A percentile compares a stretch with the other conserved stretches of the same genome.
Conservation (phyloP, 441 rosid genomes). For the Erodium chrysanthum region DNA sequence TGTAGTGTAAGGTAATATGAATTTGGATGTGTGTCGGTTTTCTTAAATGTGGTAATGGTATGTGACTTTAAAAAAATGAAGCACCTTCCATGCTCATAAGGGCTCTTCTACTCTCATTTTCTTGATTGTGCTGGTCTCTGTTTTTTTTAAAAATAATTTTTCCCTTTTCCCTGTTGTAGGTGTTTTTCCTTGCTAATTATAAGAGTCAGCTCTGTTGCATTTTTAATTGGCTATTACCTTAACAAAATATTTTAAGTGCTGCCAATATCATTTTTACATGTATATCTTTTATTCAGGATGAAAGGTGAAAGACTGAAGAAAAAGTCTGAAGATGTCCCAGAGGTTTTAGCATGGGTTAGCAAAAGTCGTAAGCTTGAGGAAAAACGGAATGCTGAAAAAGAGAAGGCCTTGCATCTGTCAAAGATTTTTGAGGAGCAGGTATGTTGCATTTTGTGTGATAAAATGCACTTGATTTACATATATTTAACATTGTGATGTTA, state of each 20-base stretch:
- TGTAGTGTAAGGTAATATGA: not conserved
- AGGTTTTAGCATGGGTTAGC: constrained; percentile 64
- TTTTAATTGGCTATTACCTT: not conserved
- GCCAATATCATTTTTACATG: constrained; percentile 3
- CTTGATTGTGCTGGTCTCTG: not conserved
- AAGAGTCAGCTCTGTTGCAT: no score
- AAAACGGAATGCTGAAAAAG: constrained; percentile 55
- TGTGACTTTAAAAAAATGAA: not conserved
- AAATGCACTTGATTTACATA: constrained; percentile 6
- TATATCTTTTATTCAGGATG: constrained; percentile 40
- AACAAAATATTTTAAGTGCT: not conserved
- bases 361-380: constrained; percentile 69
- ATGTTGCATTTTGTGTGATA: constrained; percentile 15
- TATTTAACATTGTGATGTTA: constrained; percentile 15
- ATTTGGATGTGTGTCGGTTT: not conserved
- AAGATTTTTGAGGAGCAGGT: constrained; percentile 92
- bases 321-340: constrained; percentile 53
- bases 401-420: constrained; percentile 71
- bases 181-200: no score
- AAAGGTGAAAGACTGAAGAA: constrained; percentile 68
- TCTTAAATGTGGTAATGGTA: not conserved
- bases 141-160: not conserved
- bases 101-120: not conserved
- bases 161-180: not conserved
- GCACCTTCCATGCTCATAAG: not conserved